phyloP scores from a whole-genome alignment of 2,329 filamentous ascomycete species.

The Aplosporella prunicola region DNA sequence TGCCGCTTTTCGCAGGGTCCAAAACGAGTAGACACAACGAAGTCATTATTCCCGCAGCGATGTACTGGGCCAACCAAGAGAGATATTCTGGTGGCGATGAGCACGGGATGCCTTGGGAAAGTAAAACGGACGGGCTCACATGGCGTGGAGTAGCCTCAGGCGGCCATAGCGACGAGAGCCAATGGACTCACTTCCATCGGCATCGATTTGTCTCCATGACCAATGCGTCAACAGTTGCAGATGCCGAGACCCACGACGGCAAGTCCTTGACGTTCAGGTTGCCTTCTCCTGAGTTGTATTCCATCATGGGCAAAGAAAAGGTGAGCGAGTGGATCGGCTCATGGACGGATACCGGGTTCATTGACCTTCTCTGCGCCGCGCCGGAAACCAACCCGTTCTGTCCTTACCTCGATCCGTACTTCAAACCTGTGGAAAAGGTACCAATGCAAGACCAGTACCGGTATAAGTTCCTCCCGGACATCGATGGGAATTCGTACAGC shows the following conservation, averaged over 20 bases:
- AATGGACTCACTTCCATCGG: conserved; percentile 65
- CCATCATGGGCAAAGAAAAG: conserved; percentile 29
- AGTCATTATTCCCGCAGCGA: conserved; percentile 41
- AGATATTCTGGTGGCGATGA: conserved; percentile 33
- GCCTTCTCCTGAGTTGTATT: conserved; percentile 18
- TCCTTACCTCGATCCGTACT: conserved; percentile 37
- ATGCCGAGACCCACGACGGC: conserved; percentile 36
- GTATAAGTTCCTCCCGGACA: conserved; percentile 63
- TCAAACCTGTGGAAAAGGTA: conserved; percentile 22
- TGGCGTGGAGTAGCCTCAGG: conserved; percentile 43
- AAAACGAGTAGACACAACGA: conserved; percentile 44
- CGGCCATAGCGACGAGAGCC: conserved; percentile 40
- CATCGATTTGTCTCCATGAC: conserved; percentile 67
- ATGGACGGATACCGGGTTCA: conserved; percentile 35
- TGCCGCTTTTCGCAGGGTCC: conserved; percentile 42
- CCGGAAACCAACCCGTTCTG: conserved; percentile 31
- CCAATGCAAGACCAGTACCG: conserved; percentile 34
- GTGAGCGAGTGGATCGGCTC: conserved; percentile 32
- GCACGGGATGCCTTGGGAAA: conserved; percentile 32
- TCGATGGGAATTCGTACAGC: conserved; percentile 55
- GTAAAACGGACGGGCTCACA: conserved; percentile 32
- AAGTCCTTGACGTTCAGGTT: conserved; percentile 37
- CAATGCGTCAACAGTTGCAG: conserved; percentile 51
- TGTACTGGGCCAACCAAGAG: conserved; percentile 39
- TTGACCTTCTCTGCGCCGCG: conserved; percentile 38